Conservation (phyloP, 2,329 filamentous ascomycete species). For the Penicillium sp. region DNA sequence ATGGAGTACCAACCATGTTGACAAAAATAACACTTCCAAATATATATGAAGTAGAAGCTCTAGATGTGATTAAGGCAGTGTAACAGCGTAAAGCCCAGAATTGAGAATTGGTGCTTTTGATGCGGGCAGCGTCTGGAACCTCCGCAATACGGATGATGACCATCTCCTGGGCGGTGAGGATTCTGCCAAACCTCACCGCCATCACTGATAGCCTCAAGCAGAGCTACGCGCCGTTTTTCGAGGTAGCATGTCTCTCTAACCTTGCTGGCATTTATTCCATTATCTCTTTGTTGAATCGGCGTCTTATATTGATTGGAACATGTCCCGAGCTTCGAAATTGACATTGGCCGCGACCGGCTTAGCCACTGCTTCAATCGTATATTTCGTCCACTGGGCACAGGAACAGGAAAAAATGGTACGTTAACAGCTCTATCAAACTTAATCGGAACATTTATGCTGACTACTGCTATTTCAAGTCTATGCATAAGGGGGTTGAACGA, state of each 20-base stretch:
- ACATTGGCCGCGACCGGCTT: slow-evolving; percentile 80
- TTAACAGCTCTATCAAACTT: slow-evolving; percentile 23
- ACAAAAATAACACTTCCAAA: slow-evolving; percentile 17
- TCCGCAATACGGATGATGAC: slow-evolving; percentile 39
- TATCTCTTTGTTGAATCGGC: background rate
- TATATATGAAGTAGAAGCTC: slow-evolving; percentile 9
- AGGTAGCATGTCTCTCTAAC: background rate
- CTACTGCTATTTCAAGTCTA: slow-evolving; percentile 61
- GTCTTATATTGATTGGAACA: slow-evolving; percentile 44
- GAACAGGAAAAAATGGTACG: slow-evolving; percentile 79
- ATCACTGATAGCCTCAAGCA: slow-evolving; percentile 27
- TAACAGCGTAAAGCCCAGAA: slow-evolving; percentile 24
- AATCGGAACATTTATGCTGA: background rate
- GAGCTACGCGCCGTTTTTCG: slow-evolving; percentile 6
- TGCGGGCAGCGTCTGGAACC: slow-evolving; percentile 23
- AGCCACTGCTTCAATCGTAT: slow-evolving; percentile 75
- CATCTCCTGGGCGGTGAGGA: slow-evolving; percentile 35
- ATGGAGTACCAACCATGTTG: slow-evolving; percentile 36
- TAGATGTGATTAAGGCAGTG: slow-evolving; percentile 16
- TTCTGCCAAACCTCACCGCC: slow-evolving; percentile 42
- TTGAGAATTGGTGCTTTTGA: slow-evolving; percentile 35
- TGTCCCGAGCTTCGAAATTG: slow-evolving; percentile 90
- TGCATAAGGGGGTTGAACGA: slow-evolving; percentile 92
- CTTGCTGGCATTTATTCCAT: slow-evolving; percentile 2
- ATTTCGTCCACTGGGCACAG: slow-evolving; percentile 89